A percentile compares a stretch with the other conserved stretches of the same genome.
phyloP scores from a whole-genome alignment of 352 stramenopile species.

The Phytophthora fragariaefolia region DNA sequence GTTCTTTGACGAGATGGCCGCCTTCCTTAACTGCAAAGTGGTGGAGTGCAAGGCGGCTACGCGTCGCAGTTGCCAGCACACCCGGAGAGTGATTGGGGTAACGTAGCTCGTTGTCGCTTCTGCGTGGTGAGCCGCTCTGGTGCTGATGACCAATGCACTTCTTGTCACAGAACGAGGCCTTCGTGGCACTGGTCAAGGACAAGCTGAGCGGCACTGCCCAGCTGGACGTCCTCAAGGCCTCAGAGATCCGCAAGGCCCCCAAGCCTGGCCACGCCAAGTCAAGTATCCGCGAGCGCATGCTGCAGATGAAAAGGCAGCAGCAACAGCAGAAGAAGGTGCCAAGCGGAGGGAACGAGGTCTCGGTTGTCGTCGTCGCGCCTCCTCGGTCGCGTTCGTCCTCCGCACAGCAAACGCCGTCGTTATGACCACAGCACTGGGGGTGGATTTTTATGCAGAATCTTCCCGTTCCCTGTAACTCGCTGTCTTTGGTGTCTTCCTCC shows the following conservation, averaged over 20 bases:
- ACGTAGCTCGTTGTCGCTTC: neutral
- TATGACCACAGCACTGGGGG: slow-evolving; percentile 36
- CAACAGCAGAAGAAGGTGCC: slow-evolving; percentile 37
- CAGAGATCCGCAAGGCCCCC: slow-evolving; percentile 46
- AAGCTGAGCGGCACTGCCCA: slow-evolving; percentile 61
- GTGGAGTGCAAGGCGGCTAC: slow-evolving; percentile 73
- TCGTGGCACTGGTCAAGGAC: slow-evolving; percentile 60
- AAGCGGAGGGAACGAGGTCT: slow-evolving; percentile 37
- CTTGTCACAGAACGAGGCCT: slow-evolving; percentile 51
- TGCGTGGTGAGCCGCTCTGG: neutral
- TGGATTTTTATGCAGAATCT: slow-evolving; percentile 32
- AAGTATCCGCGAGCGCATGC: slow-evolving; percentile 65
- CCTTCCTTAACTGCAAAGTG: slow-evolving; percentile 71
- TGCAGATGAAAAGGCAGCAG: slow-evolving; percentile 60
- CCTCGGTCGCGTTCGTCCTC: slow-evolving; percentile 26
- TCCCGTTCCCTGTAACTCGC: slow-evolving; percentile 32
- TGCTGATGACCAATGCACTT: neutral
- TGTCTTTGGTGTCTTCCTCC: slow-evolving; percentile 12
- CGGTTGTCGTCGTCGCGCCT: slow-evolving; percentile 34
- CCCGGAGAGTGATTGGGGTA: slow-evolving; percentile 60
- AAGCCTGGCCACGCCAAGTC: slow-evolving; percentile 43
- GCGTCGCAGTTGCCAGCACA: slow-evolving; percentile 56
- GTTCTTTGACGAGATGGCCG: slow-evolving; percentile 63
- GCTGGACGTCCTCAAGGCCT: slow-evolving; percentile 71
- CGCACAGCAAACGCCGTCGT: slow-evolving; percentile 25